Conservation (phyloP, 2,329 filamentous ascomycete genomes). For the Trichoderma arundinaceum region DNA sequence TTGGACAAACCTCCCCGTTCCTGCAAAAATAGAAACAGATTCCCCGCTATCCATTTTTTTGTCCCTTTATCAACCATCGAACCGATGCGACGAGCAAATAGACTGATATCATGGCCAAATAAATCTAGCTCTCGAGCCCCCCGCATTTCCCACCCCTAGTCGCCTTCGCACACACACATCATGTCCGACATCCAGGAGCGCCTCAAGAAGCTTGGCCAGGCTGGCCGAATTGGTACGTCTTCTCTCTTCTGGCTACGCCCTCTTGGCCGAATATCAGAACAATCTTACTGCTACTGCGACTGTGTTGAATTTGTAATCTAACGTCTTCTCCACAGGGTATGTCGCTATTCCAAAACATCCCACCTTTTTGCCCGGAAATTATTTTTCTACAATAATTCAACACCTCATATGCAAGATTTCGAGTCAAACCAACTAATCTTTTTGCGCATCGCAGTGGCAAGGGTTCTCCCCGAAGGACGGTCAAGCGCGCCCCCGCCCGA, state of each 20-base stretch:
- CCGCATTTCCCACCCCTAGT: constrained; percentile 36
- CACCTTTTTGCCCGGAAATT: neutral
- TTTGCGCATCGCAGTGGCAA: constrained; percentile 70
- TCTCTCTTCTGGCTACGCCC: neutral
- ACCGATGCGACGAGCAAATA: neutral
- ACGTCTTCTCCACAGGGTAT: constrained; percentile 45
- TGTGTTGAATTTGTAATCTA: constrained; percentile 3
- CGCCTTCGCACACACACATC: constrained; percentile 43
- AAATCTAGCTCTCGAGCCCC: constrained; percentile 21
- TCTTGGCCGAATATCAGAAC: neutral
- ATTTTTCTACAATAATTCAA: neutral
- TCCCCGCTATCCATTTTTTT: neutral
- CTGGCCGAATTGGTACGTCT: constrained; percentile 70
- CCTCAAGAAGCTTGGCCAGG: constrained; percentile 62
- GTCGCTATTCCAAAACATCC: constrained; percentile 29
- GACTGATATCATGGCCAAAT: neutral
- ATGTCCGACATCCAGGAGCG: constrained; percentile 65
- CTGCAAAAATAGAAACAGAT: neutral
- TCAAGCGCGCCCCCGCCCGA: constrained; percentile 96
- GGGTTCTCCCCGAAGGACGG: constrained; percentile 95
- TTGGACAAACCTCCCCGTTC: constrained; percentile 16
- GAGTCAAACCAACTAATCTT: constrained; percentile 33
- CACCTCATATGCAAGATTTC: neutral
- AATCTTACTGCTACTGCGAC: neutral
- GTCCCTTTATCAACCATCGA: neutral